Percentiles rank a stretch among this genome's conserved stretches.
phyloP scores from a whole-genome alignment of 352 stramenopile species.

The Plasmopara muralis region DNA sequence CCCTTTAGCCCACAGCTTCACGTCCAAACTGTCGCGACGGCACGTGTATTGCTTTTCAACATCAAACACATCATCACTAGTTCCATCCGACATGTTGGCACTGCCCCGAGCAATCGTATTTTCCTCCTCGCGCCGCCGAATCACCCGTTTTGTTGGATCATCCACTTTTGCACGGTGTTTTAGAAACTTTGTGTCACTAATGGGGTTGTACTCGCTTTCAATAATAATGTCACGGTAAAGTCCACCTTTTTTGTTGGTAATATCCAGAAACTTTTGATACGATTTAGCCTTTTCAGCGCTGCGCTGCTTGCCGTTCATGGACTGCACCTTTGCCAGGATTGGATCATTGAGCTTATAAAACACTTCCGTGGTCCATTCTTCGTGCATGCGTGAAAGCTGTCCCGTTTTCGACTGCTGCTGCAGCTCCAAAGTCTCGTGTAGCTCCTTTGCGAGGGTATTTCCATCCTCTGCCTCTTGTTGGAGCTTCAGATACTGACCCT shows the following conservation, averaged over 20 bases:
- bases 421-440: constrained; percentile 54
- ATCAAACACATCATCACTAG: background rate
- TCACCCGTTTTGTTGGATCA: constrained; percentile 60
- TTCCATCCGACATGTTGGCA: constrained; percentile 25
- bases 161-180: constrained; percentile 42
- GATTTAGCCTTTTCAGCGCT: constrained; percentile 27
- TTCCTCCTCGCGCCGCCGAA: constrained; percentile 60
- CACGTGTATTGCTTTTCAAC: constrained; percentile 14
- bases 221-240: constrained; percentile 83
- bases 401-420: constrained; percentile 56
- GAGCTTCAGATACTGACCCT: constrained; percentile 63
- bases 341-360: constrained; percentile 71
- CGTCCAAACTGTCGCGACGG: constrained; percentile 62
- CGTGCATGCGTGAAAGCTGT: constrained; percentile 65
- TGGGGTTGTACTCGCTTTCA: constrained; percentile 76
- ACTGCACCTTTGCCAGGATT: constrained; percentile 41
- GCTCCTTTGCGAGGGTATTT: constrained; percentile 49
- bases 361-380: constrained; percentile 57
- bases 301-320: constrained; percentile 51
- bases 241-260: constrained; percentile 75
- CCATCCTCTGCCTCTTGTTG: constrained; percentile 68
- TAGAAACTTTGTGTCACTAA: constrained; percentile 57
- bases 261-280: constrained; percentile 74
- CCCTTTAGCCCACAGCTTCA: constrained; percentile 67
- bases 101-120: constrained; percentile 50